Evolutionary conservation across 2,329 filamentous ascomycete genomes (phyloP).

Genomic region (Periconia sp.): DNA sequence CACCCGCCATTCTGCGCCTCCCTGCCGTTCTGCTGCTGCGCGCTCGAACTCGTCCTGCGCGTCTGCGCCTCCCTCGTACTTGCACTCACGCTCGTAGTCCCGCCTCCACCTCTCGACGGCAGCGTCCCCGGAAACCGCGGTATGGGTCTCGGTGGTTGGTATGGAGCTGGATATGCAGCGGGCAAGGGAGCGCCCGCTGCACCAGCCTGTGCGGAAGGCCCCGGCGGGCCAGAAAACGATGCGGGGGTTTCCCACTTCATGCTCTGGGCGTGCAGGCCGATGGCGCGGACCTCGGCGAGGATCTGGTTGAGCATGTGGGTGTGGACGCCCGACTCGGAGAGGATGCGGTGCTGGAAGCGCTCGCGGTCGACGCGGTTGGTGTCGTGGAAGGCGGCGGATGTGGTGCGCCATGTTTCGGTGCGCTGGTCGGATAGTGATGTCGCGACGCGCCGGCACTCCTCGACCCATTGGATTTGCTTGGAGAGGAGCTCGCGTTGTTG

Average conservation of each 20-base stretch:
- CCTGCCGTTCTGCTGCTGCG: too few relatives aligned
- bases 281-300: constrained; percentile 28
- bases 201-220: too few relatives aligned
- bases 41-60: background rate
- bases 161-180: background rate
- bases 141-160: constrained; percentile 5
- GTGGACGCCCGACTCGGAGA: constrained; percentile 36
- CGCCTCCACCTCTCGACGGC: too few relatives aligned
- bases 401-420: constrained; percentile 45
- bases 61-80: background rate
- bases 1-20: too few relatives aligned
- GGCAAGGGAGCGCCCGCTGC: too few relatives aligned
- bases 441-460: constrained; percentile 41
- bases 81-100: too few relatives aligned
- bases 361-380: constrained; percentile 38
- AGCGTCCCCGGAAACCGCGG: constrained; percentile 3
- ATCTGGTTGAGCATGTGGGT: constrained; percentile 29
- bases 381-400: constrained; percentile 45
- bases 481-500: constrained; percentile 31
- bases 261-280: constrained; percentile 24
- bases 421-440: constrained; percentile 36
- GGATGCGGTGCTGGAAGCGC: constrained; percentile 34
- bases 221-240: constrained; percentile 10
- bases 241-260: constrained; percentile 34
- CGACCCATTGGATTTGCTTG: constrained; percentile 41